Conservation (phyloP, 2,329 filamentous ascomycete species). For the Colletotrichum musae region DNA sequence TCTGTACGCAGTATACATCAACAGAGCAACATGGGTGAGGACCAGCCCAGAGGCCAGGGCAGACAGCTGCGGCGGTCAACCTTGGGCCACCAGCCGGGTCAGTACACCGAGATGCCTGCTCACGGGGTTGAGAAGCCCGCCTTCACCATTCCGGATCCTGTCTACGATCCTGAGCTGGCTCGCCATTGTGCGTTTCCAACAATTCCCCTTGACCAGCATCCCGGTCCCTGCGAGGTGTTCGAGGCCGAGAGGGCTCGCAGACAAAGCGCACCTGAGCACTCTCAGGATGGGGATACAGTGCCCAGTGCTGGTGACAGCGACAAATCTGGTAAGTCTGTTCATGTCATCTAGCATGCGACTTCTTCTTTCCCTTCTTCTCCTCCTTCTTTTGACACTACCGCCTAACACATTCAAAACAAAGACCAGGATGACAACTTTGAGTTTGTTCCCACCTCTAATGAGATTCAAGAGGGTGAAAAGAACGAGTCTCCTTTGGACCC, state of each 20-base stretch:
- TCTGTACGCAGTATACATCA: background rate
- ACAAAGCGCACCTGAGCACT: background rate
- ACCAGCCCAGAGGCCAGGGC: background rate
- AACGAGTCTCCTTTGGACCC: background rate
- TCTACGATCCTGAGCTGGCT: slow-evolving; percentile 46
- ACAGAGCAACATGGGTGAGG: slow-evolving; percentile 15
- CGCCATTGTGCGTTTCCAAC: slow-evolving; percentile 44
- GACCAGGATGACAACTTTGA: too few relatives aligned
- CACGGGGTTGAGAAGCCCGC: slow-evolving; percentile 20
- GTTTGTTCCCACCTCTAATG: too few relatives aligned
- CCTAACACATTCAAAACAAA: too few relatives aligned
- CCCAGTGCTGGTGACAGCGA: background rate
- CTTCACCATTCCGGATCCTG: slow-evolving; percentile 42
- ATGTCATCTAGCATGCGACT: too few relatives aligned
- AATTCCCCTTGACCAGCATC: slow-evolving; percentile 44
- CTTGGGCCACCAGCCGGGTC: slow-evolving; percentile 39
- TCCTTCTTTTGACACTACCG: too few relatives aligned
- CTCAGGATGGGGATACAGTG: background rate
- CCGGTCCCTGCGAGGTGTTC: slow-evolving; percentile 34
- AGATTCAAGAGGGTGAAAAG: background rate
- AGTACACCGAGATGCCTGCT: slow-evolving; percentile 45
- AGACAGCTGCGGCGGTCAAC: slow-evolving; percentile 25
- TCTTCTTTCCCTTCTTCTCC: too few relatives aligned
- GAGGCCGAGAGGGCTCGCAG: slow-evolving; percentile 10
- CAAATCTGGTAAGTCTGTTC: background rate